Percentiles rank a stretch among this genome's conserved stretches.
These are phyloP conservation scores for Fusarium sp. DNA, from an alignment of 2,329 filamentous ascomycete species.

Conservation along the genomic window DNA sequence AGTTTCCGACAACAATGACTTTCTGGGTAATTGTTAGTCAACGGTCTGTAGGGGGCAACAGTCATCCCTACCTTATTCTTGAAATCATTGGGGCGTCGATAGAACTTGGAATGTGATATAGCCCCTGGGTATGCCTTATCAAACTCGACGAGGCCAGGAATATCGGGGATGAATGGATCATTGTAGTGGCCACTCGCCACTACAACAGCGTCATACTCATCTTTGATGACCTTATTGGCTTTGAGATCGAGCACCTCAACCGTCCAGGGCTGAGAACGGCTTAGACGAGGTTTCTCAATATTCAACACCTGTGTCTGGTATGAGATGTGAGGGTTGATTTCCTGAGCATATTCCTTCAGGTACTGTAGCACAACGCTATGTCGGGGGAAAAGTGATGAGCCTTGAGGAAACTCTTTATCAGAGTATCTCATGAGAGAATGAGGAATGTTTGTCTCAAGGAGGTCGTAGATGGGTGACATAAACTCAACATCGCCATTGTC, in stretches of 20 bases:
- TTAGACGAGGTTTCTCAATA: conserved; percentile 37
- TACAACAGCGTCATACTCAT: conserved; percentile 68
- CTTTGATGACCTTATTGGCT: conserved; percentile 30
- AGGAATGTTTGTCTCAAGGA: conserved; percentile 80
- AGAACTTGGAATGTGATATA: conserved; percentile 74
- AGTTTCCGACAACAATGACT: conserved; percentile 73
- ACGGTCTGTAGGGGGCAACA: accelerated
- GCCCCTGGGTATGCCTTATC: conserved; percentile 57
- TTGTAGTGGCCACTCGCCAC: conserved; percentile 71
- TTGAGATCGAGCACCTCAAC: conserved; percentile 50
- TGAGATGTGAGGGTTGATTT: conserved; percentile 65
- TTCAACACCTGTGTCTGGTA: conserved; percentile 71
- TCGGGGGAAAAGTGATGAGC: conserved; percentile 72
- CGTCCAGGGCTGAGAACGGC: conserved; percentile 51
- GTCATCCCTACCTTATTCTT: conserved; percentile 41
- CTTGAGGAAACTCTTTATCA: conserved; percentile 66
- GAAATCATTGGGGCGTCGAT: conserved; percentile 57
- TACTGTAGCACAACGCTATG: conserved; percentile 72
- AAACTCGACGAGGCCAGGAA: conserved; percentile 64
- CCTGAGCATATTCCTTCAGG: conserved; percentile 69
- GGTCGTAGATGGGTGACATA: conserved; percentile 76
- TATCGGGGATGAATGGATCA: conserved; percentile 66
- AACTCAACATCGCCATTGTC: conserved; percentile 57
- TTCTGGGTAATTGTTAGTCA: conserved; percentile 59
- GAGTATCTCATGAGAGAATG: conserved; percentile 75